Base-by-base conservation (phyloP, 768 basidiomycete species). In the Infundibulicybe gibba region DNA sequence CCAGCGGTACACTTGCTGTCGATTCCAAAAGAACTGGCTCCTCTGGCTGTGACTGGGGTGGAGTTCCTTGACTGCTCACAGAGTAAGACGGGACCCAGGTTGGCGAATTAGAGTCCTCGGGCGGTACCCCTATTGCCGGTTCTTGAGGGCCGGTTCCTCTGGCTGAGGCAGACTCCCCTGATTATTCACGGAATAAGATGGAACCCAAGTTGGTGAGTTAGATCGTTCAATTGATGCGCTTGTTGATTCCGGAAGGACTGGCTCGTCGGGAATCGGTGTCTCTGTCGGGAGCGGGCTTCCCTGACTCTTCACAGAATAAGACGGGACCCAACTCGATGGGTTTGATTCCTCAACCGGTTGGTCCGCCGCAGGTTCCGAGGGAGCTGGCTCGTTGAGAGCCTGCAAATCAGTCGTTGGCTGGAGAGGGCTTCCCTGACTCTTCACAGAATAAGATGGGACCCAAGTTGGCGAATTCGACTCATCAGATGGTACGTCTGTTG, bases 231-330 rank as follows among this genome's bases (percentile, higher is more conserved):
- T 40, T 45, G 37, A 6, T 19, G 14, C n/a, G 17, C 41, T 31
- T 47, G 25, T 25, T 25, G 25, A 25, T 13, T 42, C 44, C 34
- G 34, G 37, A 5, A 42, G 16, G 17, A 34, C 39, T 5, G 47
- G 40, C 34, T 25, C 25, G 8, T 25, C 25, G 8, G 25, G 25
- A 25, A 25, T 25, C 25, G 25, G 25, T 0, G 42, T 32, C 32
- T 13, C 38, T 47, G 50, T 52, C 6, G 47, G 47, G 37, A 48
- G 43, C 2, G 56, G 56, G 43, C 52, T 62, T 25, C 68, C 68
- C 52, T 68, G 67, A 21, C 47, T 55, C 37, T 57, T 60, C 31
- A 68, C 67, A 32, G 67, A 67, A 49, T 68, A 67, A 10, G 65
- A 67, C n/a, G 67, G 56, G 2, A 38, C 17, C 35, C n/a, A 38